Percentiles rank a stretch among this genome's conserved stretches.
Evolutionary conservation across 257 asterid genomes (phyloP).

Genomic region (Petunia axillaris): DNA sequence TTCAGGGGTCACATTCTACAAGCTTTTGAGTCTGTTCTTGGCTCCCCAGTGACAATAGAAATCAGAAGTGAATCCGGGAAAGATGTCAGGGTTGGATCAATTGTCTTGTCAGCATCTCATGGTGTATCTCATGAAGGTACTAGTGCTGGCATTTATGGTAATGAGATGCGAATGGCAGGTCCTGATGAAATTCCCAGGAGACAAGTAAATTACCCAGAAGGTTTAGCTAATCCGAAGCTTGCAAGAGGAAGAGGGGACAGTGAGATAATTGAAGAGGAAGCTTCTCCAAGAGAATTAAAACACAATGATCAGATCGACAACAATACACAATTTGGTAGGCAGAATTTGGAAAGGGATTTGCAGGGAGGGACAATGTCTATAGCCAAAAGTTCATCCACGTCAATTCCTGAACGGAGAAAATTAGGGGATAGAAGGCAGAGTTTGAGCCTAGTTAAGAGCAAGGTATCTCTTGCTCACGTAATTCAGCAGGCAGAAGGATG

Average conservation of each 20-base stretch:
- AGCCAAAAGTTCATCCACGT: constrained; percentile 25
- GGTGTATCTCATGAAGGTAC: constrained; percentile 33
- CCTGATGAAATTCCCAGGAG: constrained; percentile 39
- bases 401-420: constrained; percentile 42
- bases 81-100: constrained; percentile 44
- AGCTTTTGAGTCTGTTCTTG: constrained; percentile 87
- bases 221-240: constrained; percentile 21
- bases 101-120: constrained; percentile 53
- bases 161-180: constrained; percentile 27
- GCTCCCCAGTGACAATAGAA: constrained; percentile 79
- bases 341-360: constrained; percentile 30
- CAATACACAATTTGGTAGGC: constrained; percentile 26
- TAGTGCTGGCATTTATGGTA: constrained; percentile 8
- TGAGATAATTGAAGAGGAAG: constrained; percentile 74
- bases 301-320: constrained; percentile 22
- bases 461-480: constrained; percentile 90
- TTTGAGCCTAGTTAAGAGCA: constrained; percentile 80
- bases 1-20: constrained; percentile 68
- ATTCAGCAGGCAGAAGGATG: constrained; percentile 85
- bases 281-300: constrained; percentile 38
- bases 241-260: constrained; percentile 45
- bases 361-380: constrained; percentile 28
- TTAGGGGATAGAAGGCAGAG: constrained; percentile 59
- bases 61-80: constrained; percentile 65
- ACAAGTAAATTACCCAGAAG: constrained; percentile 37